Conservation (phyloP, 768 basidiomycete genomes). For the Lactifluus rugatus region DNA sequence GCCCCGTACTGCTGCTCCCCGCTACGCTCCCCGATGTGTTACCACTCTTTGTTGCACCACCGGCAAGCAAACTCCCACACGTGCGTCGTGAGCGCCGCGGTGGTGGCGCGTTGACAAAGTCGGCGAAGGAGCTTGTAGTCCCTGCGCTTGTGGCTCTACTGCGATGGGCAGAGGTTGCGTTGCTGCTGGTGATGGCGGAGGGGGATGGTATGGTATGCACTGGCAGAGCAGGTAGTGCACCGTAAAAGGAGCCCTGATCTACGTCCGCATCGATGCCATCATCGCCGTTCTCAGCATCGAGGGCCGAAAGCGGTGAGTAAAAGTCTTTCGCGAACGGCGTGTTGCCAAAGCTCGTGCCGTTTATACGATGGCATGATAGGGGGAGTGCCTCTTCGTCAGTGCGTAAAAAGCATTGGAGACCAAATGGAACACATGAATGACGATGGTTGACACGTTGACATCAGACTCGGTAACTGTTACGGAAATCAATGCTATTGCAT, state of each 20-base stretch:
- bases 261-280: conserved; percentile 50
- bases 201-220: conserved; percentile 34
- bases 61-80: conserved; percentile 20
- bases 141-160: conserved; percentile 34
- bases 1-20: conserved; percentile 32
- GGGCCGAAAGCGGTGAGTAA: conserved; percentile 31
- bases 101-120: conserved; percentile 50
- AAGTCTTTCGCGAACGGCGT: conserved; percentile 17
- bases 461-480: no score
- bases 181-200: neutral
- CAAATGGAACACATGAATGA: no score
- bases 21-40: conserved; percentile 16
- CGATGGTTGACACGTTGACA: no score
- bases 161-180: conserved; percentile 18
- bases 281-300: conserved; percentile 8
- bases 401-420: no score
- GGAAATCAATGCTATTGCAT: no score
- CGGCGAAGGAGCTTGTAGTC: conserved; percentile 34
- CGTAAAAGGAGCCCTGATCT: conserved; percentile 42
- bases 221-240: conserved; percentile 35
- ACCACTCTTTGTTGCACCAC: conserved; percentile 15
- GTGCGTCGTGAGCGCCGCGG: conserved; percentile 20
- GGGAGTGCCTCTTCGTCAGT: no score
- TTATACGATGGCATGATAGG: conserved; percentile 23
- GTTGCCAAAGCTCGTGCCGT: neutral